Evolutionary conservation across 352 stramenopile species (phyloP).

Genomic region (Phytopythium aichiense): DNA sequence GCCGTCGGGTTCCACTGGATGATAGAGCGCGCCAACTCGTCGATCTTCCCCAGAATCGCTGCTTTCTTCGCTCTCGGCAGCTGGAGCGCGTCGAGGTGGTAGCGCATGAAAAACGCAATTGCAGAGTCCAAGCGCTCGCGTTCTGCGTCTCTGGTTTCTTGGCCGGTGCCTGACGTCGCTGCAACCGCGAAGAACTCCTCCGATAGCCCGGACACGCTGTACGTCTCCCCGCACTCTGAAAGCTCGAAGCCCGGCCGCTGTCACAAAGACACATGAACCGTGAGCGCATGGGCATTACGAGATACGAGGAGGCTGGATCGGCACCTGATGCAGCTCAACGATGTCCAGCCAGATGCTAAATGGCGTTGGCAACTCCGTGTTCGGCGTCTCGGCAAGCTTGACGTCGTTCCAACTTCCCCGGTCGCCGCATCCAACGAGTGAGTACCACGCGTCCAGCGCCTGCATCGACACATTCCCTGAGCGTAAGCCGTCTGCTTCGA

Average conservation of each 20-base stretch:
- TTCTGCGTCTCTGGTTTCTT: slow-evolving; percentile 14
- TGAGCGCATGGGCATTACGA: not conserved
- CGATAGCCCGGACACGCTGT: slow-evolving; percentile 32
- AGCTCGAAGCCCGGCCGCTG: slow-evolving; percentile 54
- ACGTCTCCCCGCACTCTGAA: slow-evolving; percentile 31
- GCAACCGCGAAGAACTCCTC: slow-evolving; percentile 48
- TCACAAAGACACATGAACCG: slow-evolving; percentile 2
- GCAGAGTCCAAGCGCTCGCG: slow-evolving; percentile 35
- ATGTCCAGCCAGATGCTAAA: slow-evolving; percentile 74
- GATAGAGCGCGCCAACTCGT: slow-evolving; percentile 41
- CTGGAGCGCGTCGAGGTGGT: slow-evolving; percentile 60
- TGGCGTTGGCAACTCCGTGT: slow-evolving; percentile 55
- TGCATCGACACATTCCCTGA: slow-evolving; percentile 10
- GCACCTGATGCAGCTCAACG: slow-evolving; percentile 72
- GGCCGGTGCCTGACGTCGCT: slow-evolving; percentile 12
- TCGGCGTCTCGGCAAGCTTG: slow-evolving; percentile 41
- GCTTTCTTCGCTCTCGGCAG: slow-evolving; percentile 32
- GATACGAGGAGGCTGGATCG: not conserved
- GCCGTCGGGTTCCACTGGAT: slow-evolving; percentile 53
- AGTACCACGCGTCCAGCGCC: slow-evolving; percentile 77
- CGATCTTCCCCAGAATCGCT: slow-evolving; percentile 33
- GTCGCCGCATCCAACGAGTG: slow-evolving; percentile 39
- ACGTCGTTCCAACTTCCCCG: slow-evolving; percentile 22
- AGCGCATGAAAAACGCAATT: slow-evolving; percentile 66
- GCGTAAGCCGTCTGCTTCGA: not conserved